Conservation (phyloP, 192 early-diverging fungal species). For the Backusella liffmaniae region DNA sequence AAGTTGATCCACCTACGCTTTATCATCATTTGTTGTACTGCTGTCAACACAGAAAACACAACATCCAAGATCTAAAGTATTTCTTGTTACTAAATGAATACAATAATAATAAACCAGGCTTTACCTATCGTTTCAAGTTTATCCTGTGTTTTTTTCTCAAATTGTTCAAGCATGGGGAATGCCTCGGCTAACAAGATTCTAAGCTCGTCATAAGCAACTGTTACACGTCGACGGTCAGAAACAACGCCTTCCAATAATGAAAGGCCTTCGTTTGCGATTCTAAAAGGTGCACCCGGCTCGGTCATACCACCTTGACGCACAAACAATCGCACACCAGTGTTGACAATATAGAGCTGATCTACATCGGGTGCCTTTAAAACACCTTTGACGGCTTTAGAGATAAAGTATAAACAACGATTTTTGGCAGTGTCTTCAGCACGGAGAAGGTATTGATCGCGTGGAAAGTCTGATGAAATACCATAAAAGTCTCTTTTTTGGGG, state of each 20-base stretch:
- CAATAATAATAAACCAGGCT: background rate
- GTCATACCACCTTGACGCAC: conserved; percentile 65
- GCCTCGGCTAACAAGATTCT: conserved; percentile 47
- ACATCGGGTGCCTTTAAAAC: conserved; percentile 63
- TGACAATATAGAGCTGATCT: conserved; percentile 76
- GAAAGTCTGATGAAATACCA: conserved; percentile 73
- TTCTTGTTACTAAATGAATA: background rate
- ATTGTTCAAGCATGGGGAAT: conserved; percentile 41
- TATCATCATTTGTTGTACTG: conserved; percentile 25
- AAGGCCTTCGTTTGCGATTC: conserved; percentile 66
- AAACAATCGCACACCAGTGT: conserved; percentile 91
- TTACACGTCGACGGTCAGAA: conserved; percentile 44
- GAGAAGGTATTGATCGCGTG: conserved; percentile 78
- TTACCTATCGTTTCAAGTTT: conserved; percentile 7
- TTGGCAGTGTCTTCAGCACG: conserved; percentile 73
- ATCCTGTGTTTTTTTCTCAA: conserved; percentile 7
- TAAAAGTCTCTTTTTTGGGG: conserved; percentile 51
- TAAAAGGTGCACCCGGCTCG: conserved; percentile 53
- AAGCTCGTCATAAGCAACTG: conserved; percentile 46
- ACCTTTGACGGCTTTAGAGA: conserved; percentile 73
- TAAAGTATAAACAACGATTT: conserved; percentile 81
- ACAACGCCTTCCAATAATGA: conserved; percentile 56
- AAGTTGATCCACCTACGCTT: background rate
- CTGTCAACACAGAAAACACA: conserved; percentile 59
- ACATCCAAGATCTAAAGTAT: conserved; percentile 42